Evolutionary conservation across 2,329 filamentous ascomycete genomes (phyloP).

Genomic region (Clarireedia monteithiana): DNA sequence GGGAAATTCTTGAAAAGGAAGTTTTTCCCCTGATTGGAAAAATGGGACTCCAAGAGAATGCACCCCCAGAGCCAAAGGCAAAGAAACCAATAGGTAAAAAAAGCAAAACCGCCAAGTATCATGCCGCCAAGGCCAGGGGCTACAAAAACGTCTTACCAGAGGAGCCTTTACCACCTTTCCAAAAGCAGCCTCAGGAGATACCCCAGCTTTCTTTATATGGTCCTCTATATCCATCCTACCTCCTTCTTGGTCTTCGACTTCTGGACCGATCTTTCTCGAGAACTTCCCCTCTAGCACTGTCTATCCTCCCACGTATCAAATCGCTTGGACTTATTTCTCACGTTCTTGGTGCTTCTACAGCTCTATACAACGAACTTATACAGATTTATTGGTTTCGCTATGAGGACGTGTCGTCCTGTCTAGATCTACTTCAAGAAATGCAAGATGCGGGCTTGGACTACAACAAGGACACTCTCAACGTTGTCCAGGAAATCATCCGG

Average conservation of each 20-base stretch:
- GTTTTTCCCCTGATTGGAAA: conserved; percentile 54
- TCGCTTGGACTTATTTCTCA: conserved; percentile 61
- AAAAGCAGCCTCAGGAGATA: no score
- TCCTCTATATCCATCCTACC: conserved; percentile 54
- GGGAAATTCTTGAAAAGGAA: conserved; percentile 57
- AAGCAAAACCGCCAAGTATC: background rate
- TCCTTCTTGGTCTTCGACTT: conserved; percentile 48
- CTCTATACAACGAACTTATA: conserved; percentile 62
- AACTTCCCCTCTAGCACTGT: conserved; percentile 51
- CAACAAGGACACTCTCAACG: conserved; percentile 25
- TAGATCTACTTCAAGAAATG: conserved; percentile 26
- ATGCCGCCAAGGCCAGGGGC: background rate
- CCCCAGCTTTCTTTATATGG: conserved; percentile 39
- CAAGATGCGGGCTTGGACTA: conserved; percentile 25
- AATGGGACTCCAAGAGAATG: conserved; percentile 43
- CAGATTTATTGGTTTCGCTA: conserved; percentile 53
- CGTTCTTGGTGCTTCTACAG: conserved; percentile 62
- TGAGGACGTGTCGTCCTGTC: conserved; percentile 37
- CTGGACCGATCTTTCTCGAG: conserved; percentile 49
- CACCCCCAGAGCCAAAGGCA: background rate
- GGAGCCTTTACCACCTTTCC: background rate
- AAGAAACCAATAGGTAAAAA: background rate
- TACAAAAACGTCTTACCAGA: background rate
- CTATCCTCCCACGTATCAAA: conserved; percentile 60
- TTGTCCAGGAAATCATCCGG: conserved; percentile 20